phyloP scores from a whole-genome alignment of 371 early-diverging fungal genomes.

The Mucor saturninus region DNA sequence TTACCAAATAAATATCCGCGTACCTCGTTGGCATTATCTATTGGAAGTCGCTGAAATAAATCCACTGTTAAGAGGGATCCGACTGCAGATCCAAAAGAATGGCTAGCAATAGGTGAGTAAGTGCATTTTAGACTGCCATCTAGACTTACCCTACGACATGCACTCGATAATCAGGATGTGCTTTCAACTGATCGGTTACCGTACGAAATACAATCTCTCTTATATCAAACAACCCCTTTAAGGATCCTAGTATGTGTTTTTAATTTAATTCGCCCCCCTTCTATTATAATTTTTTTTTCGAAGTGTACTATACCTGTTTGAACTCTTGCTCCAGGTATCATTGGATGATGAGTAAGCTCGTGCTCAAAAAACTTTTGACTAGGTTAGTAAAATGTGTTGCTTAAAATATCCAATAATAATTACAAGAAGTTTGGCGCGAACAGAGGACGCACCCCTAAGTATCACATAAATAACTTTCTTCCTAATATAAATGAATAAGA shows the following conservation, averaged over 20 bases:
- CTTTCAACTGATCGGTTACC: conserved; percentile 10
- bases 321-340: conserved; percentile 15
- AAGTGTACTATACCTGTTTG: conserved; percentile 11
- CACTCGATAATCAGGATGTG: conserved; percentile 16
- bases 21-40: conserved; percentile 2
- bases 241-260: neutral
- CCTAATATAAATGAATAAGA: conserved; percentile 1
- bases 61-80: conserved; percentile 19
- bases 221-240: conserved; percentile 11
- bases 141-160: conserved; percentile 17
- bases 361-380: neutral
- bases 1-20: conserved; percentile 18
- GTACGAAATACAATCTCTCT: conserved; percentile 13
- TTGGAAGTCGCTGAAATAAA: conserved; percentile 7
- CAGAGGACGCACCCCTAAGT: conserved; percentile 15
- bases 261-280: conserved; percentile 2
- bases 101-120: conserved; percentile 8
- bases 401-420: neutral
- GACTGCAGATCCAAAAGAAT: conserved; percentile 29
- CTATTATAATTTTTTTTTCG: neutral
- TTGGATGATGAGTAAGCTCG: conserved; percentile 9
- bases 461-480: conserved; percentile 15
- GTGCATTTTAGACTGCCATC: neutral
- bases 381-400: neutral
- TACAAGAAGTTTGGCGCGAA: conserved; percentile 12